phyloP scores from a whole-genome alignment of 2,329 filamentous ascomycete species.

The Colletotrichum sansevieriae region DNA sequence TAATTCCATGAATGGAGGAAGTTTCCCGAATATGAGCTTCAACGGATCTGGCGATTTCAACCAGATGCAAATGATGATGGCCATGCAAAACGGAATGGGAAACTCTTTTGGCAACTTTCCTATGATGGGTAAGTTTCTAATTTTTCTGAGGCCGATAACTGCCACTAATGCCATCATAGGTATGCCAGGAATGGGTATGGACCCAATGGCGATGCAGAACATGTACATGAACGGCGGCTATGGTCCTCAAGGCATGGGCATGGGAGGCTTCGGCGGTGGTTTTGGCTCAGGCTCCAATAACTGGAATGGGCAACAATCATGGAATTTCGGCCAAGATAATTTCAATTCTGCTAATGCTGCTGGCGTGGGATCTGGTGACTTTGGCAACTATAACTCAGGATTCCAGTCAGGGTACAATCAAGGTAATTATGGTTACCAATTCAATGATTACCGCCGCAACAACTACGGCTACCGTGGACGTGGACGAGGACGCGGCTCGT shows the following conservation, averaged over 20 bases:
- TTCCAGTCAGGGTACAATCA: slow-evolving; percentile 83
- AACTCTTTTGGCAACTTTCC: slow-evolving; percentile 71
- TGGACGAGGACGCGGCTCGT: slow-evolving; percentile 75
- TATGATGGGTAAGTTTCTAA: slow-evolving; percentile 84
- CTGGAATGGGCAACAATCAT: slow-evolving; percentile 85
- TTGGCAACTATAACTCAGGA: slow-evolving; percentile 82
- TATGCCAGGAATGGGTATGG: slow-evolving; percentile 89
- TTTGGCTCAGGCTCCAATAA: slow-evolving; percentile 74
- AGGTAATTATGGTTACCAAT: slow-evolving; percentile 86
- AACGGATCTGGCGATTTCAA: slow-evolving; percentile 73
- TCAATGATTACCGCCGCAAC: slow-evolving; percentile 82
- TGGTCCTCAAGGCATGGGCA: slow-evolving; percentile 80
- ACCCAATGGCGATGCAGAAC: slow-evolving; percentile 80
- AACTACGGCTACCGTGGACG: slow-evolving; percentile 76
- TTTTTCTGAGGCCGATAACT: slow-evolving; percentile 5
- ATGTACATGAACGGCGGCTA: slow-evolving; percentile 86
- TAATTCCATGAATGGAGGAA: slow-evolving; percentile 58
- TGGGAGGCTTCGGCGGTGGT: slow-evolving; percentile 80
- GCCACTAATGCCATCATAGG: slow-evolving; percentile 61
- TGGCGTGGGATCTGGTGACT: slow-evolving; percentile 85
- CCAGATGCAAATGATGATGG: slow-evolving; percentile 86
- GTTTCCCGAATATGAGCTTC: slow-evolving; percentile 71
- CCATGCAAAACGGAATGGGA: slow-evolving; percentile 78
- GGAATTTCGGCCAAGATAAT: slow-evolving; percentile 90
- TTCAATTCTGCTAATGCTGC: slow-evolving; percentile 87